Evolutionary conservation across 495 filamentous ascomycete genomes (phyloP).

Genomic region (Trichoderma reesei): DNA sequence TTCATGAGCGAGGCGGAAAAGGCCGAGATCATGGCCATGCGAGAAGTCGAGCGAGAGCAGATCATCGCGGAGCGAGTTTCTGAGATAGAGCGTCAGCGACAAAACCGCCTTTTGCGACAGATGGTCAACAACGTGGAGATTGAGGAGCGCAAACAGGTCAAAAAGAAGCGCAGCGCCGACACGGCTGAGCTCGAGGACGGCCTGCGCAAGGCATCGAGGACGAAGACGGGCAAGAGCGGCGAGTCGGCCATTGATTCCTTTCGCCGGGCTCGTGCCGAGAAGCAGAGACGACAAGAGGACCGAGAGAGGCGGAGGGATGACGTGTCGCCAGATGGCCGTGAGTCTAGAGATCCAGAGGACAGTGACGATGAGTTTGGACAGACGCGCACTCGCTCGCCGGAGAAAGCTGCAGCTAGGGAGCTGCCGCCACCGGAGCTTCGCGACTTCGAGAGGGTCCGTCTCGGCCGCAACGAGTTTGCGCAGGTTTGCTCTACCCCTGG

Average conservation of each 20-base stretch:
- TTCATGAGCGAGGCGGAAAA: slow-evolving; percentile 75
- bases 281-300: slow-evolving; percentile 62
- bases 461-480: slow-evolving; percentile 73
- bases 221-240: slow-evolving; percentile 69
- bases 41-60: slow-evolving; percentile 82
- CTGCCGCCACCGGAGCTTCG: slow-evolving; percentile 52
- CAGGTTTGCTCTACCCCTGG: slow-evolving; percentile 84
- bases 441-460: slow-evolving; percentile 70
- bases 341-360: slow-evolving; percentile 50
- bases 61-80: slow-evolving; percentile 82
- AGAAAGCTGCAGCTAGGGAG: slow-evolving; percentile 27
- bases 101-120: slow-evolving; percentile 75
- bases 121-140: slow-evolving; percentile 60
- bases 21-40: slow-evolving; percentile 71
- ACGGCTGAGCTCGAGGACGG: slow-evolving; percentile 61
- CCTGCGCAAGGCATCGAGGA: slow-evolving; percentile 72
- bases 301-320: slow-evolving; percentile 49
- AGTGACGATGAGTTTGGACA: slow-evolving; percentile 63
- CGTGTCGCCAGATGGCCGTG: slow-evolving; percentile 25
- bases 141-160: slow-evolving; percentile 31
- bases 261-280: slow-evolving; percentile 76
- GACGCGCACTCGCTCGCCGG: slow-evolving; percentile 35
- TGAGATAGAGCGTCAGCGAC: slow-evolving; percentile 65
- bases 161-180: slow-evolving; percentile 73
- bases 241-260: slow-evolving; percentile 64